A percentile compares a stretch with the other conserved stretches of the same genome.
Evolutionary conservation across 2,329 filamentous ascomycete genomes (phyloP).

Genomic region (Pseudogymnoascus sp.): DNA sequence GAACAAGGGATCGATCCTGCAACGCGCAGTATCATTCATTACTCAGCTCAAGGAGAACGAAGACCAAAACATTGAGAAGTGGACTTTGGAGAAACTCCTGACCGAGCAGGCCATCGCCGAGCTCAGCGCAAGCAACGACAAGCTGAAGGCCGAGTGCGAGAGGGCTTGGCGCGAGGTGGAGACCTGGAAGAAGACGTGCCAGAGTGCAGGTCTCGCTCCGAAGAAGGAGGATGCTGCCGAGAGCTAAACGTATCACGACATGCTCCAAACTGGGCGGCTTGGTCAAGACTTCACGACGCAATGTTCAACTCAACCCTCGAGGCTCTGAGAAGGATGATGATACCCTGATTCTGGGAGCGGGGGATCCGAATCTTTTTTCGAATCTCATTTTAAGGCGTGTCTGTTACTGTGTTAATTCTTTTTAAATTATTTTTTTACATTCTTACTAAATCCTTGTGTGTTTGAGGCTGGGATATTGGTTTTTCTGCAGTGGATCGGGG

Average conservation of each 20-base stretch:
- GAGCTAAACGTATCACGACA: conserved; percentile 18
- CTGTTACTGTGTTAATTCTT: conserved; percentile 8
- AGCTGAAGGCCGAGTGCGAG: conserved; percentile 74
- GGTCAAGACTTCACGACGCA: conserved; percentile 7
- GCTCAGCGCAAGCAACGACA: conserved; percentile 78
- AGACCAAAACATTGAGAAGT: conserved; percentile 87
- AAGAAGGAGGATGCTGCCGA: conserved; percentile 35
- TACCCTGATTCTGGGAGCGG: not conserved
- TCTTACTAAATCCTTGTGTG: conserved; percentile 9
- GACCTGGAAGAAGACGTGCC: conserved; percentile 66
- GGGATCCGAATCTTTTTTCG: not conserved
- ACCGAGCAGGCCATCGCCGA: conserved; percentile 86
- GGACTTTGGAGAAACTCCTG: conserved; percentile 83
- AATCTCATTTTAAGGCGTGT: not conserved
- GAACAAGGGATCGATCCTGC: conserved; percentile 95
- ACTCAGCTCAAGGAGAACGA: conserved; percentile 91
- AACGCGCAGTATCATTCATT: conserved; percentile 90
- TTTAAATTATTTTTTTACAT: conserved; percentile 7
- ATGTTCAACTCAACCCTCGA: conserved; percentile 7
- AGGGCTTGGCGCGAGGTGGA: conserved; percentile 70
- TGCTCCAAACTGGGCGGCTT: conserved; percentile 22
- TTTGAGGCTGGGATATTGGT: not conserved
- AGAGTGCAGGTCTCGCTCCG: conserved; percentile 49
- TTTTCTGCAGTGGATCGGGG: conserved; percentile 5
- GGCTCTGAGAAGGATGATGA: conserved; percentile 8